Conservation (phyloP, 331 rosid genomes). For the Ulmus americana region DNA sequence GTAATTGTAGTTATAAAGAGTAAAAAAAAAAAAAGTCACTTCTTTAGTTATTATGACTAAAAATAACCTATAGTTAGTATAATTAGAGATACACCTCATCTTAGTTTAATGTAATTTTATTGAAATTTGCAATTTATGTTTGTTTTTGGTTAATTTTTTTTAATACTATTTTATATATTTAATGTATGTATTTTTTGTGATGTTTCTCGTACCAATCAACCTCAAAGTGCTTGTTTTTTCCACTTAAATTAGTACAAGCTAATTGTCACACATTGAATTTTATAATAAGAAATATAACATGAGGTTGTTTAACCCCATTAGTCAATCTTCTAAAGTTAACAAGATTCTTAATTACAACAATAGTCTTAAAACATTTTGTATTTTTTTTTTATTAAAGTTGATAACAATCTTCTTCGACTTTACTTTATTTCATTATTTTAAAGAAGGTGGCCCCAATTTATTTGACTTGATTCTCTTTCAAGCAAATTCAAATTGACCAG, state of each 20-base stretch:
- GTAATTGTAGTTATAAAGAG: too few relatives aligned
- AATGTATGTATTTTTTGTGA: too few relatives aligned
- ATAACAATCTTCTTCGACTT: not conserved
- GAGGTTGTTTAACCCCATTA: not conserved
- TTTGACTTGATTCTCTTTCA: not conserved
- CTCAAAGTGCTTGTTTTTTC: not conserved
- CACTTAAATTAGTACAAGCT: not conserved
- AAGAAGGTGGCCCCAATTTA: not conserved
- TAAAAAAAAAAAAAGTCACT: too few relatives aligned
- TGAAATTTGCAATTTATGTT: not conserved
- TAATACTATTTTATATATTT: not conserved
- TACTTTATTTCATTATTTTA: not conserved
- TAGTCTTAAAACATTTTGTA: not conserved
- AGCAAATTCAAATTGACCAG: not conserved
- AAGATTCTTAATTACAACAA: not conserved
- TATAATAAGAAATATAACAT: not conserved
- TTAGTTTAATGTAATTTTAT: too few relatives aligned
- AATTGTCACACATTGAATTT: not conserved
- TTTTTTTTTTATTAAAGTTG: not conserved
- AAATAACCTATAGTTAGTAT: too few relatives aligned
- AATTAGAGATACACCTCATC: too few relatives aligned
- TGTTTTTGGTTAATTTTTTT: not conserved
- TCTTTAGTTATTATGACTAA: too few relatives aligned
- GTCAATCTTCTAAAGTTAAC: not conserved
- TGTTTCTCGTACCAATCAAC: too few relatives aligned